Base-by-base conservation (phyloP, 306 rosid genomes). In the Vigna angularis region DNA sequence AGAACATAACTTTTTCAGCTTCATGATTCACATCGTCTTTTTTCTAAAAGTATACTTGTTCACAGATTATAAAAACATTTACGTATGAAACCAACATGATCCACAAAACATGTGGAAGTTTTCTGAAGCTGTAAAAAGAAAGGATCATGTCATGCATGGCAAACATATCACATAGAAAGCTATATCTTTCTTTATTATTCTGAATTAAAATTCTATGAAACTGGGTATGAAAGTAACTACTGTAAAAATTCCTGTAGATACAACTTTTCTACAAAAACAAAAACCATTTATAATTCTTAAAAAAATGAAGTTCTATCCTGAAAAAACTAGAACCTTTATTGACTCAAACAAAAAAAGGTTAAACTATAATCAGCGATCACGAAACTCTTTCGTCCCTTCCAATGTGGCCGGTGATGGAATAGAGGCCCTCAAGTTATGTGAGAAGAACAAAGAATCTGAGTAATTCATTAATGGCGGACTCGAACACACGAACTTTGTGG, bases 291-390 rank as follows among this genome's bases (percentile, higher is more conserved):
- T 36, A 22, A 11, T 62, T n/a, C 59, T 58, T 75, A 20, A 17
- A 49, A 11, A 45, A 45, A 12, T 36, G 24, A 80, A 77, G 83
- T 86, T 80, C 83, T 83, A 77, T 69, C 83, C 36, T 45, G 69
- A 53, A 86, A 18, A 86, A 83, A 80, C 9, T 80, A 83, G 79
- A 80, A 77, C 85, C 56, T 70, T 80, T 83, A 83, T 83, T 78
- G 50, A 81, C 70, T 75, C 47, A 32, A 34, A 62, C n/a, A 32
- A 75, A 34, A 40, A 42, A 42, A 79, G 38, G 11, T 77, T 65
- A 26, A 36, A 55, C 68, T 38, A 51, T 42, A 22, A 42, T 82
- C 73, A 75, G 73, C 72, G 72, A 36, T 85, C 87, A 69, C 49
- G 80, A 22, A 79, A 77, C 26, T 80, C 85, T 18, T 74, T 65